A percentile compares a stretch with the other conserved stretches of the same genome.
Conservation (phyloP, 768 basidiomycete species). For the Daedalea quercina region DNA sequence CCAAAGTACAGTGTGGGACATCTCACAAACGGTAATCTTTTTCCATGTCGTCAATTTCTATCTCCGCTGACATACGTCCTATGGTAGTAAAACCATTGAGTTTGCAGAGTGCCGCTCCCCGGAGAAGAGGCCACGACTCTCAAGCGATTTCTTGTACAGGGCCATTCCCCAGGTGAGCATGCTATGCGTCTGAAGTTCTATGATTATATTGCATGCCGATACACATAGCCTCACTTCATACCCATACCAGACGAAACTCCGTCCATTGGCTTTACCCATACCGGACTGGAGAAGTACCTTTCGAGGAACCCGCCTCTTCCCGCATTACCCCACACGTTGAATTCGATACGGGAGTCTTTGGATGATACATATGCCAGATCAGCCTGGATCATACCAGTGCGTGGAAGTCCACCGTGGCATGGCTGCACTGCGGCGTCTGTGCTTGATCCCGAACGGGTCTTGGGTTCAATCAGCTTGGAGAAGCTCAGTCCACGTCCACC, state of each 20-base stretch:
- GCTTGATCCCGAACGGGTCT: neutral
- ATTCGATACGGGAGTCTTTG: neutral
- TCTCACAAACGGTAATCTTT: neutral
- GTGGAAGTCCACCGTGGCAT: slow-evolving; percentile 11
- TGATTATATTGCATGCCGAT: too few species aligned
- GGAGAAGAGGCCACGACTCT: slow-evolving; percentile 1
- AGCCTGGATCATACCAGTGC: slow-evolving; percentile 15
- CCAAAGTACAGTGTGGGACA: neutral
- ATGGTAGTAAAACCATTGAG: neutral
- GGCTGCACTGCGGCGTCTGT: slow-evolving; percentile 7
- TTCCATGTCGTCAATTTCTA: neutral
- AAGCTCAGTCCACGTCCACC: neutral
- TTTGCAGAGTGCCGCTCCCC: neutral
- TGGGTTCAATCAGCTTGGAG: neutral
- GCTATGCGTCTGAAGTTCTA: neutral
- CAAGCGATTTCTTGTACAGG: neutral
- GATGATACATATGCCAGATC: slow-evolving; percentile 4
- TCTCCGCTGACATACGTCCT: neutral
- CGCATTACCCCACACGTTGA: slow-evolving; percentile 6
- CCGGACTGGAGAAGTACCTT: neutral
- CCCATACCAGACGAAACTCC: slow-evolving; percentile 3
- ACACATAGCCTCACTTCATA: neutral
- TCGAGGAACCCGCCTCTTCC: neutral
- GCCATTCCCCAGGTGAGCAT: slow-evolving; percentile 3
- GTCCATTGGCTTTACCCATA: neutral